Evolutionary conservation across 306 rosid species (phyloP).

Genomic region (Malus orientalis): DNA sequence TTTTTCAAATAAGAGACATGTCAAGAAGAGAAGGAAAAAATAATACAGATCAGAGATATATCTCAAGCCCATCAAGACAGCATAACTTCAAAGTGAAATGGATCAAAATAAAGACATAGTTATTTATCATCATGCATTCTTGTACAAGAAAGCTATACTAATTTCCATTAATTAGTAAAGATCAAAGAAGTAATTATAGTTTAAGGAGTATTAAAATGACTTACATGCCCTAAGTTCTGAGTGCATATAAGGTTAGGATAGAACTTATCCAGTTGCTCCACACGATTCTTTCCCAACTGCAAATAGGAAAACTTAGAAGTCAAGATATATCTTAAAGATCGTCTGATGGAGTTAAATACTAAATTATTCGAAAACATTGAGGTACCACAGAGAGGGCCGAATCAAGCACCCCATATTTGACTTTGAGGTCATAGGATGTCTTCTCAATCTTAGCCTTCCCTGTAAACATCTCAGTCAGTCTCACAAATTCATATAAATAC

Average conservation of each 20-base stretch:
- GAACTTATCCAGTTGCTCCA: slow-evolving; percentile 78
- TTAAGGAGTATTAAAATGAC: slow-evolving; percentile 18
- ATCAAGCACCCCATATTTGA: slow-evolving; percentile 61
- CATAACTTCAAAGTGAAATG: slow-evolving; percentile 6
- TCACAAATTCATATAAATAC: slow-evolving; percentile 11
- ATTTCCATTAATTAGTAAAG: slow-evolving; percentile 1
- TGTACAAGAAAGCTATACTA: not conserved
- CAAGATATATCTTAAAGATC: not conserved
- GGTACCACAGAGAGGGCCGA: slow-evolving; percentile 69
- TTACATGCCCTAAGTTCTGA: slow-evolving; percentile 85
- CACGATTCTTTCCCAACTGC: slow-evolving; percentile 77
- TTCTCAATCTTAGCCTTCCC: slow-evolving; percentile 64
- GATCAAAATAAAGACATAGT: not conserved
- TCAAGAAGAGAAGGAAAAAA: not conserved
- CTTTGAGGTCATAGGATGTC: slow-evolving; percentile 54
- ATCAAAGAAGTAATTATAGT: slow-evolving; percentile 3
- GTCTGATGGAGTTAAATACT: not conserved
- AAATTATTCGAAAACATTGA: not conserved
- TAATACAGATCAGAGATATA: not conserved
- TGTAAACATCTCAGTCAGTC: slow-evolving; percentile 30
- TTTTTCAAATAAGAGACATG: not conserved
- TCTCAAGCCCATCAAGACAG: slow-evolving; percentile 3
- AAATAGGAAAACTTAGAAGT: slow-evolving; percentile 9
- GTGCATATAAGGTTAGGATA: slow-evolving; percentile 88
- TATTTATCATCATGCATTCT: not conserved